Evolutionary conservation across 352 stramenopile species (phyloP), one percentile per base, ranked within the genome.

Genomic region (Globisporangium canariense): DNA sequence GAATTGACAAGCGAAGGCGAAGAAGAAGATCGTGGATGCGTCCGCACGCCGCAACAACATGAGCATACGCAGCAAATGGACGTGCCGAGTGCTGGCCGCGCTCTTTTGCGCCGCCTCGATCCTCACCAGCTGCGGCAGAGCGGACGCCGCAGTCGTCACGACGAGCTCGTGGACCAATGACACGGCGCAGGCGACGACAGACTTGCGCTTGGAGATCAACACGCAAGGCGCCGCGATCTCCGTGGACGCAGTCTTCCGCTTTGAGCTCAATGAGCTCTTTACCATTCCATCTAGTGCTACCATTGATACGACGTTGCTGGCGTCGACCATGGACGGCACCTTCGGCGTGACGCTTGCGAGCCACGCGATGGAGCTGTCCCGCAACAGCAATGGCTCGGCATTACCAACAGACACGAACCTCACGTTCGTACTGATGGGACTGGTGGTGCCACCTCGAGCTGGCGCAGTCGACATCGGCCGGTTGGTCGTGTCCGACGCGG

Each of bases 211-310:
- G 3, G 18, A 60, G 5, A 49, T 84, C 65, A 22, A 75, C 61
- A 46, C 63, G n/a, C 62, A 58, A 22, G 65, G 70, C 34, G 60
- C 60, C 9, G 16, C 52, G 38, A 51, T 85, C 8, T 61, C 77
- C 28, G 45, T 36, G 20, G 69, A 83, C 57, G 65, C 71, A 2
- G 36, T 66, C 25, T 59, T 86, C 36, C 52, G 60, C 36, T 77
- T 86, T 57, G 59, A 64, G 7, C 32, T 86, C 8, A 54, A 67
- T 25, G 36, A 55, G 20, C 62, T 36, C 3, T 76, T 86, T 47
- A 11, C 40, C 6, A 46, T 83, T n/a, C 45, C 60, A 0, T 5
- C 50, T 11, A 62, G 64, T 38, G 73, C 73, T 20, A 4, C 30
- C 0, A 16, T 83, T 4, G 70, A 83, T 13, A 43, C 55, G 0